Base-by-base conservation (phyloP, 176 grass and related monocot species). In the Leersia perrieri region DNA sequence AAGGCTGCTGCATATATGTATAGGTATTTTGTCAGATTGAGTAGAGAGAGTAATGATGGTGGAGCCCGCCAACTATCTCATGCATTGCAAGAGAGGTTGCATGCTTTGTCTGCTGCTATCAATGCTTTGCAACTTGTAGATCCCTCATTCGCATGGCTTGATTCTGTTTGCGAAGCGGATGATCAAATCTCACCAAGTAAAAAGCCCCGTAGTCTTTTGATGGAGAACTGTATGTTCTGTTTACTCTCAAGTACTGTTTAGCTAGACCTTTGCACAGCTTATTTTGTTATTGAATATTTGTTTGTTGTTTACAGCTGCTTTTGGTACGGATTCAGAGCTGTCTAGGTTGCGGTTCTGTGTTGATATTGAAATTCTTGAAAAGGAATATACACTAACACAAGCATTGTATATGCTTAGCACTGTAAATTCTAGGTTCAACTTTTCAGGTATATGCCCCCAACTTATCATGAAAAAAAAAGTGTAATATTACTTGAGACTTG, bases 71-170 rank as follows among this genome's bases (percentile, higher is more conserved):
- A 88, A 65, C 60, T 88, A 75, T 81, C 84, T 82, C 81, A 88
- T 39, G 11, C 66, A 66, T 74, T 95, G 77, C 88, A 98, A 89
- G 88, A 95, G 82, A 98, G 84, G 67, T 79, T 98, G 88, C 42
- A 89, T 82, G 92, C 95, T 70, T 84, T 98, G 57, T 93, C 95
- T 88, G 65, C 90, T 86, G 82, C 90, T 63, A 92, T 98, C 79
- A 98, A 98, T 84, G 88, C 95, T 77, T 74, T 98, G 71, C 88
- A 98, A 47, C 90, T 95, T 83, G 95, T 98, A 82, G 95, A 95
- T 86, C 69, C 65, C 84, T 73, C 83, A 61, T 90, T 89, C 91
- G 95, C 95, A 35, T 98, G 95, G 95, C 89, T 98, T 22, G 88
- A 95, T 76, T 93, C 86, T 65, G 45, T 82, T 35, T 78, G 78